These are phyloP conservation scores for Alectoria sarmentosa DNA, from an alignment of 495 filamentous ascomycete genomes.

Conservation along the genomic window DNA sequence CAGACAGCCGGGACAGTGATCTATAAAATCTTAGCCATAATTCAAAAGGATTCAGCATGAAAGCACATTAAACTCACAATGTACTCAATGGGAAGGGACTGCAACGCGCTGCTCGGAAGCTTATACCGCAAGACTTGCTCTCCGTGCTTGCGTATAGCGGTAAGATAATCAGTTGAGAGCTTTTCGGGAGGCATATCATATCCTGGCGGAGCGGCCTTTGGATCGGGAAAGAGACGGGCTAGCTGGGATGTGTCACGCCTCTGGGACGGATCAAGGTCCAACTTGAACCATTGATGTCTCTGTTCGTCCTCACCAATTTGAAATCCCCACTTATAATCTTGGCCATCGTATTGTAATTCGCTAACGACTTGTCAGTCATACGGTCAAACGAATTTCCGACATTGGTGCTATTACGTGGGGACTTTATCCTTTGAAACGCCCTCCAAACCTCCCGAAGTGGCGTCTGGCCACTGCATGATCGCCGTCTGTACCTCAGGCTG, in stretches of 20 bases:
- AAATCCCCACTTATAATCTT: slow-evolving; percentile 41
- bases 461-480: slow-evolving; percentile 23
- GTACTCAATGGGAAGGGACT: slow-evolving; percentile 53
- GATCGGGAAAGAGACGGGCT: not conserved
- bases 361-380: not conserved
- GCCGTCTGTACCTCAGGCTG: slow-evolving; percentile 23
- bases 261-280: slow-evolving; percentile 30
- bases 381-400: not conserved
- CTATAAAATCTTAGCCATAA: too few relatives aligned
- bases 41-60: too few relatives aligned
- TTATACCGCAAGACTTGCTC: slow-evolving; percentile 29
- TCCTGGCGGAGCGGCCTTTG: slow-evolving; percentile 31
- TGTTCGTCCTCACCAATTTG: slow-evolving; percentile 34
- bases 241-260: slow-evolving; percentile 12
- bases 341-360: slow-evolving; percentile 32
- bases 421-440: slow-evolving; percentile 32
- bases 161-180: slow-evolving; percentile 62
- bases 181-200: slow-evolving; percentile 47
- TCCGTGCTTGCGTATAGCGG: slow-evolving; percentile 29
- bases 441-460: slow-evolving; percentile 14
- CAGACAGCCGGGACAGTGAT: slow-evolving; percentile 61
- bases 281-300: slow-evolving; percentile 48
- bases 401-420: slow-evolving; percentile 21
- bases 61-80: too few relatives aligned
- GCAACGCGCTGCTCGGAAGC: slow-evolving; percentile 51